Conservation (phyloP, 768 basidiomycete genomes). For the Serendipita sp. region DNA sequence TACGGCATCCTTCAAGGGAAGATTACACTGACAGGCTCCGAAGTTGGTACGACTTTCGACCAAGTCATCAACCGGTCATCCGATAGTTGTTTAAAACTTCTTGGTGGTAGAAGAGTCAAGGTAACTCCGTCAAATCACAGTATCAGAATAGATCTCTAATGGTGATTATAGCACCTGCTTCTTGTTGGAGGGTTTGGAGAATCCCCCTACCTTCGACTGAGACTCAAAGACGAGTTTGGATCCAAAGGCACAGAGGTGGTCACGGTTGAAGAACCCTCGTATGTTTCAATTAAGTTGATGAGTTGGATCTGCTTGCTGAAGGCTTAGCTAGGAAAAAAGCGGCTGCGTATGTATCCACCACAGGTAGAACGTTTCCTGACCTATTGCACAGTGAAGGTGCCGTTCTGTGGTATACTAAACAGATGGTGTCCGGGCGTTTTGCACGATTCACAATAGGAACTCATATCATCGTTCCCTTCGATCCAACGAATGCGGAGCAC, state of each 20-base stretch:
- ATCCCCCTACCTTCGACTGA: background rate
- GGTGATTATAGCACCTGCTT: background rate
- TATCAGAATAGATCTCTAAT: background rate
- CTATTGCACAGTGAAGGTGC: background rate
- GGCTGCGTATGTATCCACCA: background rate
- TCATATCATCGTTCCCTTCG: background rate
- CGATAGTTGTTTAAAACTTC: background rate
- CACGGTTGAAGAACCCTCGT: slow-evolving; percentile 1
- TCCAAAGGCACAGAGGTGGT: background rate
- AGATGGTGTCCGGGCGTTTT: background rate
- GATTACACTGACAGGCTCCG: background rate
- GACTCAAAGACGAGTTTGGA: background rate
- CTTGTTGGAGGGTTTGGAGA: slow-evolving; percentile 2
- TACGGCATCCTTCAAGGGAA: background rate
- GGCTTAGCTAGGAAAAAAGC: background rate
- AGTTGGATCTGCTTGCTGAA: background rate
- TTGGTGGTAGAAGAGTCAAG: background rate
- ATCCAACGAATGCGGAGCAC: background rate
- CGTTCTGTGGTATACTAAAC: slow-evolving; percentile 1
- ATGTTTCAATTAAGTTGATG: background rate
- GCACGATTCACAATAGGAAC: background rate
- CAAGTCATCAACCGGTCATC: background rate
- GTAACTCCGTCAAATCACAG: background rate
- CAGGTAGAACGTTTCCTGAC: background rate
- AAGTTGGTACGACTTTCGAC: background rate